A percentile compares a stretch with the other conserved stretches of the same genome.
Evolutionary conservation across 1,139 yeast genomes (phyloP).

Genomic region (Spencermartinsiella ligniputridi): DNA sequence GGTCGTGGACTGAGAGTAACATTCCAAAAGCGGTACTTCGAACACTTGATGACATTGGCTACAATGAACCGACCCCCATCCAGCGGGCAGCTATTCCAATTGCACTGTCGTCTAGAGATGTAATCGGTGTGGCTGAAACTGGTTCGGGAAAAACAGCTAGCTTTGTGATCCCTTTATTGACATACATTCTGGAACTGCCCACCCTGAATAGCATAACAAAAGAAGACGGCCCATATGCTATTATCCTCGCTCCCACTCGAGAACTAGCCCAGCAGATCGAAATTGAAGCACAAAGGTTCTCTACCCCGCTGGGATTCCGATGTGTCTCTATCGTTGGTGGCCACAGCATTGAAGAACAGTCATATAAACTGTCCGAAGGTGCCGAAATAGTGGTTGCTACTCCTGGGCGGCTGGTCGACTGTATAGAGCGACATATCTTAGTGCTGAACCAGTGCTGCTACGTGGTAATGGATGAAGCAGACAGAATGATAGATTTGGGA

Average conservation of each 20-base stretch:
- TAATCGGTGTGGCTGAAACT: slow-evolving; percentile 91
- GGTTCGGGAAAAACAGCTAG: slow-evolving; percentile 95
- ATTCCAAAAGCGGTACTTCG: slow-evolving; percentile 44
- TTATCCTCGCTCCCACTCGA: slow-evolving; percentile 86
- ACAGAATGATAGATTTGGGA: slow-evolving; percentile 92
- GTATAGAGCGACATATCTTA: slow-evolving; percentile 62
- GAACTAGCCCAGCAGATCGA: slow-evolving; percentile 89
- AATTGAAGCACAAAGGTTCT: slow-evolving; percentile 55
- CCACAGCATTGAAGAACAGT: slow-evolving; percentile 73
- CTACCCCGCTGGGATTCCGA: slow-evolving; percentile 40
- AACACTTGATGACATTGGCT: slow-evolving; percentile 42
- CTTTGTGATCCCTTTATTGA: slow-evolving; percentile 67
- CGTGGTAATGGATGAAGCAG: slow-evolving; percentile 87
- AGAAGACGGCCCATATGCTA: slow-evolving; percentile 57
- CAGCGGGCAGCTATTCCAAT: slow-evolving; percentile 86
- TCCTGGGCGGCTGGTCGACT: slow-evolving; percentile 85
- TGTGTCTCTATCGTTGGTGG: slow-evolving; percentile 85
- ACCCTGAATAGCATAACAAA: slow-evolving; percentile 37
- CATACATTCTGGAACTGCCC: slow-evolving; percentile 51
- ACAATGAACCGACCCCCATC: slow-evolving; percentile 73
- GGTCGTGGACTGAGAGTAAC: slow-evolving; percentile 65
- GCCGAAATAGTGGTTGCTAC: slow-evolving; percentile 87
- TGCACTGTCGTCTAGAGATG: slow-evolving; percentile 56
- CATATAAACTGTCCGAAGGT: slow-evolving; percentile 55
- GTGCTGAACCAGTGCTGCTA: slow-evolving; percentile 60